Conservation (phyloP, 257 asterid genomes). For the Parsonsia alboflavescens region DNA sequence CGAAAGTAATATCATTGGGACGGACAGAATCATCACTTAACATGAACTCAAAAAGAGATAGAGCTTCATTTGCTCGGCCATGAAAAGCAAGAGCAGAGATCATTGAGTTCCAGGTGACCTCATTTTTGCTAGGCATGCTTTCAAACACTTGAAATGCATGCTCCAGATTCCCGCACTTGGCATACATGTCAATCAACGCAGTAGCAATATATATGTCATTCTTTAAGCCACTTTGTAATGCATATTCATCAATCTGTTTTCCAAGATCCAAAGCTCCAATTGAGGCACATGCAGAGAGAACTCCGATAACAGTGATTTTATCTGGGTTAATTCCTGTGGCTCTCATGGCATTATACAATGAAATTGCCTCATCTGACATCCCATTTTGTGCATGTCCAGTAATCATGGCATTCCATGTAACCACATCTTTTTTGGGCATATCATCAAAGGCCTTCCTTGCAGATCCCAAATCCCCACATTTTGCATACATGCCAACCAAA, state of each 20-base stretch:
- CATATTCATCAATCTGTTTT: constrained; percentile 58
- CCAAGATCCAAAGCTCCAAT: constrained; percentile 75
- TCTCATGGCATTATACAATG: constrained; percentile 59
- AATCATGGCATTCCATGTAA: constrained; percentile 89
- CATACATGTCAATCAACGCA: constrained; percentile 84
- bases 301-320: constrained; percentile 70
- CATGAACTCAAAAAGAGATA: constrained; percentile 65
- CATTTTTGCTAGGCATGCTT: constrained; percentile 55
- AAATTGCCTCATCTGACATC: constrained; percentile 58
- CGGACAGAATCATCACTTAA: constrained; percentile 23
- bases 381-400: constrained; percentile 91
- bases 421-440: constrained; percentile 44
- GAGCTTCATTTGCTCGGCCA: constrained; percentile 66
- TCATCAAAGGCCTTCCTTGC: constrained; percentile 56
- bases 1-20: constrained; percentile 72
- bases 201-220: constrained; percentile 61
- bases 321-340: constrained; percentile 56
- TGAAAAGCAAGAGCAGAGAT: constrained; percentile 81
- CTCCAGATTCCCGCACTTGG: constrained; percentile 79
- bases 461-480: constrained; percentile 71
- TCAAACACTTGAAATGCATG: constrained; percentile 59
- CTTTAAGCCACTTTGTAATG: constrained; percentile 42
- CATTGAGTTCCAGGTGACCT: constrained; percentile 91
- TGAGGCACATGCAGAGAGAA: constrained; percentile 84
- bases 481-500: constrained; percentile 73